phyloP scores from a whole-genome alignment of 345 rosid species.

The Microthlaspi erraticum region DNA sequence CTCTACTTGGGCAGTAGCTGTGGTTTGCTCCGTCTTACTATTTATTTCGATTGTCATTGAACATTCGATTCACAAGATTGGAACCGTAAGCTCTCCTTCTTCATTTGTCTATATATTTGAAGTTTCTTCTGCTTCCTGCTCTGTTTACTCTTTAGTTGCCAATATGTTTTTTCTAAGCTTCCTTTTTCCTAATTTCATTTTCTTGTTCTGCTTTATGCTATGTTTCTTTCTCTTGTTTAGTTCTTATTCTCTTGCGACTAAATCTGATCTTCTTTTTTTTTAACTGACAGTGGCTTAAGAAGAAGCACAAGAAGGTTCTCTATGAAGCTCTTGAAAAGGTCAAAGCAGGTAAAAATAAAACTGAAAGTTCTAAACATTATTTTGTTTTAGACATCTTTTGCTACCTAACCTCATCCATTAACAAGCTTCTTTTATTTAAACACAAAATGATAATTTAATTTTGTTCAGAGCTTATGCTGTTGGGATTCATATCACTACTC shows the following conservation, averaged over 20 bases:
- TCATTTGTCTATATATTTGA: background rate
- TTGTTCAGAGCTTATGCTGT: constrained; percentile 63
- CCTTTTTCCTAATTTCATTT: background rate
- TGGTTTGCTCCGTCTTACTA: constrained; percentile 70
- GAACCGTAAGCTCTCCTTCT: constrained; percentile 35
- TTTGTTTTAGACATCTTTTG: background rate
- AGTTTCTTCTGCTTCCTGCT: background rate
- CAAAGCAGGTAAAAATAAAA: constrained; percentile 76
- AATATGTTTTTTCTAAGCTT: constrained; percentile 4
- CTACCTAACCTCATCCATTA: constrained; percentile 18
- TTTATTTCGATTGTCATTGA: constrained; percentile 59
- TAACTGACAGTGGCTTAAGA: constrained; percentile 55
- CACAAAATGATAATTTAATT: background rate
- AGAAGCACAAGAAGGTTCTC: constrained; percentile 61
- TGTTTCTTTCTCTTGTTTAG: too few relatives aligned
- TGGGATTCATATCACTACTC: constrained; percentile 83
- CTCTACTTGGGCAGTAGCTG: constrained; percentile 89
- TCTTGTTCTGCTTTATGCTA: too few relatives aligned
- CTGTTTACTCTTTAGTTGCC: background rate
- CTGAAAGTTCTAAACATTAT: background rate
- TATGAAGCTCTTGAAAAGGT: constrained; percentile 81
- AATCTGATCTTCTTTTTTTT: background rate
- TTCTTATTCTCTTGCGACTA: background rate
- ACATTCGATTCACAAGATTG: constrained; percentile 51
- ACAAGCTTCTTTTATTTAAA: constrained; percentile 1